Conservation (phyloP, 352 stramenopile species). For the Chrysophaeum taylorii region DNA sequence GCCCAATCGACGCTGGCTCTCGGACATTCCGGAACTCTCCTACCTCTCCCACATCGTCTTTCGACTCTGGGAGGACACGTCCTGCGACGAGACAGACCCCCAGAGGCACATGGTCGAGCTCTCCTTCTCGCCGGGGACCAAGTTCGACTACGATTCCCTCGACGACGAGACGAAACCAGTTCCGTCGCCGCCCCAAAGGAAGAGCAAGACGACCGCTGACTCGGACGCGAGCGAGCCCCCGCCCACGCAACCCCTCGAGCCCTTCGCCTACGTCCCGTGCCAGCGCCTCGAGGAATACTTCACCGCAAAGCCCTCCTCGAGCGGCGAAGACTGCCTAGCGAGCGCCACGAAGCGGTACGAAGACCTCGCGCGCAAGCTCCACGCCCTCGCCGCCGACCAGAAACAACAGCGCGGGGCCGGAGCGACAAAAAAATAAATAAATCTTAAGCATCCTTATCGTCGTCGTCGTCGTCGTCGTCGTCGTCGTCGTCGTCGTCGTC, state of each 20-base stretch:
- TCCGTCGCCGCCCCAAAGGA: not conserved
- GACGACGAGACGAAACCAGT: constrained; percentile 41
- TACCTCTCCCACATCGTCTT: constrained; percentile 98
- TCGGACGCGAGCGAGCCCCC: not conserved
- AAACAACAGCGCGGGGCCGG: too few species aligned
- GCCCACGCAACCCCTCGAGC: not conserved
- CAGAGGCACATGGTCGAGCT: constrained; percentile 61
- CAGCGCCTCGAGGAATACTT: constrained; percentile 55
- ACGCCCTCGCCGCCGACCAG: too few species aligned
- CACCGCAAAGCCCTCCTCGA: constrained; percentile 15
- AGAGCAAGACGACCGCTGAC: not conserved
- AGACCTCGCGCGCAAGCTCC: not conserved
- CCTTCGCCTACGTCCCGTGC: constrained; percentile 37
- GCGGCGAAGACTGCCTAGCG: not conserved
- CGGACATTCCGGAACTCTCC: constrained; percentile 81
- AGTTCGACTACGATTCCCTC: constrained; percentile 46
- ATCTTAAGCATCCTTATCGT: too few species aligned
- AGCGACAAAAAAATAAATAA: too few species aligned
- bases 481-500: too few species aligned
- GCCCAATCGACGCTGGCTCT: constrained; percentile 33
- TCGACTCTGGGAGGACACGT: constrained; percentile 89
- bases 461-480: too few species aligned
- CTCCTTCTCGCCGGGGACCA: constrained; percentile 52
- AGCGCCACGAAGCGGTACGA: not conserved
- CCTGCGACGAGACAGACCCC: constrained; percentile 47